Conservation (phyloP, 2,329 filamentous ascomycete species). For the Neonectria hederae region DNA sequence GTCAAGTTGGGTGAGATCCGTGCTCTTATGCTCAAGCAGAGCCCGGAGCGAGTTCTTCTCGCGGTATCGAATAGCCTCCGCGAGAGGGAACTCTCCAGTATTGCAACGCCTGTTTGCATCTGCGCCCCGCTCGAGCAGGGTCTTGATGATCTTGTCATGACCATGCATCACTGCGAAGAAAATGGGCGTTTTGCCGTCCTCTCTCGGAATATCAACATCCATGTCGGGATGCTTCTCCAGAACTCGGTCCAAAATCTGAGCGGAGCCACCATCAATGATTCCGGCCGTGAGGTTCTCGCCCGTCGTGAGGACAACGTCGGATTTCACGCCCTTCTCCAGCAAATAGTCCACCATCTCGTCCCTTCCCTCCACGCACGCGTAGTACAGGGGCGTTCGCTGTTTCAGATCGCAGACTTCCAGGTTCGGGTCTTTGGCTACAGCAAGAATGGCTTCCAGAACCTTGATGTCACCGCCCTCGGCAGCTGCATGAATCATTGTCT, state of each 20-base stretch:
- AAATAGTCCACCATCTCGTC: conserved; percentile 31
- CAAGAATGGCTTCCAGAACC: conserved; percentile 22
- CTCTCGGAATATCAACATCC: conserved; percentile 21
- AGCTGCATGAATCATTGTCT: conserved; percentile 27
- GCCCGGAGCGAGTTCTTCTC: conserved; percentile 9
- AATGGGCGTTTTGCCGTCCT: conserved; percentile 22
- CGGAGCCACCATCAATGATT: conserved; percentile 26
- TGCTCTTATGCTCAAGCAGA: conserved; percentile 18
- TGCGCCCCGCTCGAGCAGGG: conserved; percentile 27
- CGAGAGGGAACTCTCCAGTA: conserved; percentile 21
- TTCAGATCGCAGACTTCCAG: conserved; percentile 26
- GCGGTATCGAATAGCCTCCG: conserved; percentile 24
- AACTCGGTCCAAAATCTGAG: conserved; percentile 22
- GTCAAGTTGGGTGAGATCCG: conserved; percentile 27
- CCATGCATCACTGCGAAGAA: conserved; percentile 22
- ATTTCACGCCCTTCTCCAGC: conserved; percentile 24
- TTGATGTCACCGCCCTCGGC: conserved; percentile 28
- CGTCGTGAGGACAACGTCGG: conserved; percentile 12
- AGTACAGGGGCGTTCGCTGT: conserved; percentile 27
- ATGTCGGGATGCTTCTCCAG: conserved; percentile 27
- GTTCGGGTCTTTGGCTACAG: conserved; percentile 1
- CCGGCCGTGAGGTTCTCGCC: conserved; percentile 24
- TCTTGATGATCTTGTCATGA: conserved; percentile 7
- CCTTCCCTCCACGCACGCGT: conserved; percentile 23
- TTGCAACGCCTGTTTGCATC: conserved; percentile 24